Base-by-base conservation (phyloP, 768 basidiomycete genomes). In the Naganishia vaughanmartiniae region DNA sequence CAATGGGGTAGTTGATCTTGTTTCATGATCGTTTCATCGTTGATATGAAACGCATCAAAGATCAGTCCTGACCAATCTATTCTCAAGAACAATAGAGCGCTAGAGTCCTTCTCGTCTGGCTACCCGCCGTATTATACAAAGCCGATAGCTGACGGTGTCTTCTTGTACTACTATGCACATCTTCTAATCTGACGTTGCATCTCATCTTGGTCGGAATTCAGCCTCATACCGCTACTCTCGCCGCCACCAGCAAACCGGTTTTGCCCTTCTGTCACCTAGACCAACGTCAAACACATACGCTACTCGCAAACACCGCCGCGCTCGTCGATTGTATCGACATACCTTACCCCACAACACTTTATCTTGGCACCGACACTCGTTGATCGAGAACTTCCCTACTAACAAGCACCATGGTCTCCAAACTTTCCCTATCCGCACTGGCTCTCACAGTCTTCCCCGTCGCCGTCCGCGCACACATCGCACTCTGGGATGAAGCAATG, bases 401-500 rank as follows among this genome's bases (percentile, higher is more conserved):
- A 26, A 26, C 39, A 5, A 21, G 46, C 60, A 28, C 12, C 24
- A 63, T 63, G 60, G 28, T 63, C 12, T 45, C 60, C 10, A 31
- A 36, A 14, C n/a, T 45, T 15, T 26, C 60, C 2, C 24, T 63
- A 17, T 46, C 60, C 24, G 26, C 31, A 34, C 60, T 63, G 1
- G 39, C 19, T 26, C 24, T 45, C 15, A 11, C 42, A 4, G 7
- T 30, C 24, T 28, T 63, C 14, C 60, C 60, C 42, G 36, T 63
- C 33, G 19, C 26, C 5, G 28, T 42, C 30, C 60, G 42, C 42
- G 60, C 60, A 26, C 60, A 63, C 42, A 68, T 55, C 54, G 67
- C 67, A 4, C 53, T 68, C 10, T 57, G 68, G 68, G 55, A 69
- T 33, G 45, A 46, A 26, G 57, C 57, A 19, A 69, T 69, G 68